A percentile compares a stretch with the other conserved stretches of the same genome.
phyloP scores from a whole-genome alignment of 1,284 basidiomycete species.

The Ceratorhiza oryzae-sativae region DNA sequence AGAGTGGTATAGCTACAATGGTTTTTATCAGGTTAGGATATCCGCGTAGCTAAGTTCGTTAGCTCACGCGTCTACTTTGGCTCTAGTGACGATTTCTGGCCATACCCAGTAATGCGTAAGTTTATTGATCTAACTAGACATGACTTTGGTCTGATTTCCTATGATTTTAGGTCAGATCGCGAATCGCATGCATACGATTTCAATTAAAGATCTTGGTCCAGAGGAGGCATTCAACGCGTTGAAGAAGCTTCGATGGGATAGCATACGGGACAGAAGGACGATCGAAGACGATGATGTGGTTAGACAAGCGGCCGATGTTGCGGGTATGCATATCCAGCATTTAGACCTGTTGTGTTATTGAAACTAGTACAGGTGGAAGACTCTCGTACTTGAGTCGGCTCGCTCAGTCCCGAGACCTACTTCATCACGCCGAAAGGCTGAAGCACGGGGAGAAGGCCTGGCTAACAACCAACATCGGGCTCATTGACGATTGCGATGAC shows the following conservation, averaged over 20 bases:
- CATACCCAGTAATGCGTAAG: slow-evolving; percentile 69
- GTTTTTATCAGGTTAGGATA: slow-evolving; percentile 75
- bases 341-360: not conserved
- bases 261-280: slow-evolving; percentile 38
- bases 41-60: slow-evolving; percentile 38
- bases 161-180: slow-evolving; percentile 64
- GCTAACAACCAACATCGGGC: slow-evolving; percentile 75
- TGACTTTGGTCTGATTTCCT: not conserved
- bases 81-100: slow-evolving; percentile 79
- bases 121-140: slow-evolving; percentile 43
- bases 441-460: slow-evolving; percentile 77
- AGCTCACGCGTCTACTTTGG: slow-evolving; percentile 24
- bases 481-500: slow-evolving; percentile 78
- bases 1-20: slow-evolving; percentile 79
- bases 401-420: slow-evolving; percentile 65
- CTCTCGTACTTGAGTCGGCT: slow-evolving; percentile 77
- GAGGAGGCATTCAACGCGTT: slow-evolving; percentile 70
- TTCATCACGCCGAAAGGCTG: slow-evolving; percentile 67
- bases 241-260: slow-evolving; percentile 48
- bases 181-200: slow-evolving; percentile 76
- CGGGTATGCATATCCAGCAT: slow-evolving; percentile 46
- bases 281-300: slow-evolving; percentile 45
- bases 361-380: slow-evolving; percentile 66
- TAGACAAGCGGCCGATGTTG: slow-evolving; percentile 58
- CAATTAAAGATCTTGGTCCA: slow-evolving; percentile 72